Base-by-base conservation (phyloP, 257 asterid species). In the Linderniella brevidens region DNA sequence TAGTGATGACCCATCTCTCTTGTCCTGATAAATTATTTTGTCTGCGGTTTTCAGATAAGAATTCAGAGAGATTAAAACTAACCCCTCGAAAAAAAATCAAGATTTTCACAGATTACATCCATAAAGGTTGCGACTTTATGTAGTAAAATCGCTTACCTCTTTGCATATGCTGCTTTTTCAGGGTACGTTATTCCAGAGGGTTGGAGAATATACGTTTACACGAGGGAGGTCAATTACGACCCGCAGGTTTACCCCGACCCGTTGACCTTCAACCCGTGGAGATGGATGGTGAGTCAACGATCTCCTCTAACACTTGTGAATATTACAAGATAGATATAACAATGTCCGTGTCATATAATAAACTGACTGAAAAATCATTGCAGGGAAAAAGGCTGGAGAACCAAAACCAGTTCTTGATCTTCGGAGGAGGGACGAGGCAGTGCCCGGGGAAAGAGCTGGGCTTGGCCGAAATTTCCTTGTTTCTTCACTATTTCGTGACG, bases 381-480 rank as follows among this genome's bases (percentile, higher is more conserved):
- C 80, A 88, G 96, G 94, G 64, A 39, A 81, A 59, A 13, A 70
- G 82, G 62, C 61, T 66, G 56, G 99, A 90, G 61, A 72, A 68
- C 56, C 92, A 73, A 57, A 71, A 82, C 66, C 71, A 70, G 36
- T 81, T 79, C 67, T 58, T 90, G 67, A 69, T 90, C 54, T 90
- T 90, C 40, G 96, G 99, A 14, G 99, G 99, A 9, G 96, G 99
- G 13, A 82, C 96, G 8, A 72, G 99, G 53, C 94, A 77, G 43
- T 90, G 99, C 56, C 99, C 99, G 4, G 99, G 99, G 9, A 90
- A 90, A 55, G 99, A 85, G 49, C 96, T 90, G 50, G 99, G 99
- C 10, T 59, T 90, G 58, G 99, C 96, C 11, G 99, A 90, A 64
- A 85, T 90, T 19, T 90, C 94, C 0, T 76, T 92, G 8, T 90